phyloP scores from a whole-genome alignment of 495 filamentous ascomycete genomes.

The Venustampulla echinocandica region DNA sequence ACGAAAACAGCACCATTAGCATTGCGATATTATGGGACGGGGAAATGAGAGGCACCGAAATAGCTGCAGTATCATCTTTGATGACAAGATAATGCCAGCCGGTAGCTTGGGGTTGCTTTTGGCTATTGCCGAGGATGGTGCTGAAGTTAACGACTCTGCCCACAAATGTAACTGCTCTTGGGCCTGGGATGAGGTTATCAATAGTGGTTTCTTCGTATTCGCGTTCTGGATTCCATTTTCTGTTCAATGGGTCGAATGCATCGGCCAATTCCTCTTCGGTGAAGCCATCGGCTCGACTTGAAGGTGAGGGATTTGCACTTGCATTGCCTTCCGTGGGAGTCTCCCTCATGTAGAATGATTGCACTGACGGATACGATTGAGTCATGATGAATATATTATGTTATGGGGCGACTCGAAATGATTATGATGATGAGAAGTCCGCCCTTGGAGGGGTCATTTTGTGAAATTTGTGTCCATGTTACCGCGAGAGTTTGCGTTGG shows the following conservation, averaged over 20 bases:
- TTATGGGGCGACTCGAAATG: no score
- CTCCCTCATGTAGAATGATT: constrained; percentile 39
- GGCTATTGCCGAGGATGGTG: constrained; percentile 30
- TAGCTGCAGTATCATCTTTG: constrained; percentile 48
- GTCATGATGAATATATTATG: no score
- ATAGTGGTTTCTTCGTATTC: constrained; percentile 45
- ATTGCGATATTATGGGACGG: background rate
- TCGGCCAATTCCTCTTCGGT: constrained; percentile 37
- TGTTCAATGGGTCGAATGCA: constrained; percentile 30
- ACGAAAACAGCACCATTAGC: background rate
- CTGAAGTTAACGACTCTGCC: constrained; percentile 54
- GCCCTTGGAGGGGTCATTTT: no score
- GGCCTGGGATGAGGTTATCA: constrained; percentile 41
- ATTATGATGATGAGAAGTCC: no score
- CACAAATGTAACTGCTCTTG: constrained; percentile 40
- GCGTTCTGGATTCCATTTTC: constrained; percentile 45
- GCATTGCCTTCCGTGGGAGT: constrained; percentile 14
- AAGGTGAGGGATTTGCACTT: constrained; percentile 15
- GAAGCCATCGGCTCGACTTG: constrained; percentile 40
- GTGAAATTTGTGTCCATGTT: no score
- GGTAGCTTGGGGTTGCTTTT: constrained; percentile 17
- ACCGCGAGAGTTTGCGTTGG: background rate
- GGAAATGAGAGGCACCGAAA: constrained; percentile 33
- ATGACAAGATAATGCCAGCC: constrained; percentile 48
- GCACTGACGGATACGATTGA: constrained; percentile 36